Base-by-base conservation (phyloP, 2,329 filamentous ascomycete species). In the Fusarium mundagurra region DNA sequence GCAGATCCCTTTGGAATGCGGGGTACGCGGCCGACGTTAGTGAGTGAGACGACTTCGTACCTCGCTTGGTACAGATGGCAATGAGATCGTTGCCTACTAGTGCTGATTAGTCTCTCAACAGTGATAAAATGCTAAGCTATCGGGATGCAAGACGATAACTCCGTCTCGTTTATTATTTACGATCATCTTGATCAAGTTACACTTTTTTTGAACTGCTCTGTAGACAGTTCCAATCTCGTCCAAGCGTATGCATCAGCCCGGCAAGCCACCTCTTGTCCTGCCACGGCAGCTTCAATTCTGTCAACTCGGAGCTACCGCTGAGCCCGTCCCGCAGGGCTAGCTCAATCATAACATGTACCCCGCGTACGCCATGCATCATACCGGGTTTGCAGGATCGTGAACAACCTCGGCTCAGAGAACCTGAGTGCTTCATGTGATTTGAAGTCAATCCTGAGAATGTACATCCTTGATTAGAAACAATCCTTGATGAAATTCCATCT, bases 401-500 rank as follows among this genome's bases (percentile, higher is more conserved):
- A 4, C 14, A 48, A 3, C 45, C 45, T 48, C 45, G 45, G 45
- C 27, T 12, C 3, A 8, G 14, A 17, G 3, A 22, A 17, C 17
- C 10, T 2, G 3, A 17, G 3, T 16, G 14, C 45, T n/a, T 8
- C 20, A 31, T 48, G 14, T 31, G 44, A 47, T 14, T 7, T 4
- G 13, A 31, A 31, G 45, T 16, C 8, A 16, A 11, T 10, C 0
- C 0, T 6, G 4, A 2, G 20, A 22, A 29, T 3, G 18, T 20
- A 22, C 8, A 22, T 5, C 18, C 0, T 27, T 14, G 12, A 27
- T 2, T 20, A 5, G 44, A 20, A 27, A 8, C 4, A 16, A 22
- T 47, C 6, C 1, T 17, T 11, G 13, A 48, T 8, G 18, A 5
- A 10, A 22, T 47, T 22, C 4, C 8, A 18, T 22, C 4, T 8